These are phyloP conservation scores for Suillus hirtellus DNA, from an alignment of 768 basidiomycete genomes.

Conservation along the genomic window DNA sequence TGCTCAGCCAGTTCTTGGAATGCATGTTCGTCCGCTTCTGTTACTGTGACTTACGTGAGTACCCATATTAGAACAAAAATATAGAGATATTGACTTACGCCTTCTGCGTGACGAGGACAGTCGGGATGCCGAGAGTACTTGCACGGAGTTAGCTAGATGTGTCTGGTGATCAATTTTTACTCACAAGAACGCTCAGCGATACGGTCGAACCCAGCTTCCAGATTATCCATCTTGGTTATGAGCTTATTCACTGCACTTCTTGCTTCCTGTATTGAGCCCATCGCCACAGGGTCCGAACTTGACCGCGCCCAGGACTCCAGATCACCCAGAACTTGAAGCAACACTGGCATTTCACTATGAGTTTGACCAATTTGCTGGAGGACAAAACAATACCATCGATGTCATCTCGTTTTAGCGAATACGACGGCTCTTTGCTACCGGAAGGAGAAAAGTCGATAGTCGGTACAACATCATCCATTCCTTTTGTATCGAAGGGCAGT, in stretches of 20 bases:
- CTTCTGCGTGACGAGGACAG: conserved; percentile 67
- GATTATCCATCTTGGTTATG: conserved; percentile 72
- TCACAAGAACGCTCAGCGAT: conserved; percentile 82
- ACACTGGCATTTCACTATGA: conserved; percentile 39
- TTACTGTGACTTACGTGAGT: conserved; percentile 42
- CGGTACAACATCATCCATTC: conserved; percentile 81
- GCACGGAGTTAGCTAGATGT: conserved; percentile 12
- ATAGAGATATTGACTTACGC: conserved; percentile 47
- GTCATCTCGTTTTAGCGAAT: conserved; percentile 67
- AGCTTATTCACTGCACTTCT: conserved; percentile 66
- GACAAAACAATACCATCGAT: conserved; percentile 59
- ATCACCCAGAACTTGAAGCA: conserved; percentile 64
- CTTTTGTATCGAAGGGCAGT: conserved; percentile 81
- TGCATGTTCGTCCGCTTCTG: conserved; percentile 73
- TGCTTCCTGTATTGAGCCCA: conserved; percentile 62
- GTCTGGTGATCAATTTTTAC: conserved; percentile 25
- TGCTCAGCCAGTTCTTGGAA: conserved; percentile 73
- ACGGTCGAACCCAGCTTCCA: conserved; percentile 81
- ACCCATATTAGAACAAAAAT: not conserved
- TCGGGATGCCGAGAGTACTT: conserved; percentile 78
- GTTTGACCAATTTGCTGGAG: not conserved
- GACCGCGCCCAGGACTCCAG: conserved; percentile 57
- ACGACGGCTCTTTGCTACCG: conserved; percentile 59
- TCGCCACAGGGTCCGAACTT: conserved; percentile 44
- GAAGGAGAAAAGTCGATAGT: conserved; percentile 77